Evolutionary conservation across 768 basidiomycete genomes (phyloP).

Genomic region (Kwoniella europaea): DNA sequence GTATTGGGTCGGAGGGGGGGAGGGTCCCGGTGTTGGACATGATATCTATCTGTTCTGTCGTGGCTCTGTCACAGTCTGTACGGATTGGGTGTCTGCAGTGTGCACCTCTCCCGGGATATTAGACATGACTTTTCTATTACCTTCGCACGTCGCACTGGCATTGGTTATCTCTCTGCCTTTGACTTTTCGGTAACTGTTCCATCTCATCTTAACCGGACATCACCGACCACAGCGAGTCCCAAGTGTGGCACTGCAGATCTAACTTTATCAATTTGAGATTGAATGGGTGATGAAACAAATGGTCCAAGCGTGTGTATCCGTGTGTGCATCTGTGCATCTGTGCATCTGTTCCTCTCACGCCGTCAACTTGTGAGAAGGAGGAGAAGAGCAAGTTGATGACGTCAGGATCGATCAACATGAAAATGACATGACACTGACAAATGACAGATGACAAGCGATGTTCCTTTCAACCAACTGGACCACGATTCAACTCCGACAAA

Average conservation of each 20-base stretch:
- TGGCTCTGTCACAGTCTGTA: no score
- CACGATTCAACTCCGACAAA: no score
- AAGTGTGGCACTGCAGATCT: not conserved
- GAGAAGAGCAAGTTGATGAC: not conserved
- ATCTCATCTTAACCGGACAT: not conserved
- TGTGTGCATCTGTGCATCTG: not conserved
- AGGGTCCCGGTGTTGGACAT: not conserved
- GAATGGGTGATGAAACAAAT: not conserved
- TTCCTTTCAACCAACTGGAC: no score
- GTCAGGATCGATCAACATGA: not conserved
- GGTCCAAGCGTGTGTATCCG: not conserved
- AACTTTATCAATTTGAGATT: not conserved
- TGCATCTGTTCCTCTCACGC: not conserved
- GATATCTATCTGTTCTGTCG: not conserved
- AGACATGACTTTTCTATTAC: no score
- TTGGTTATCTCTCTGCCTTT: not conserved
- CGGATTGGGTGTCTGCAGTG: no score
- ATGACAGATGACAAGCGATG: no score
- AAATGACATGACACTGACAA: no score
- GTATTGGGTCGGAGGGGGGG: conserved; percentile 4
- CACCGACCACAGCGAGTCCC: not conserved
- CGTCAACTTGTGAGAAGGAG: not conserved
- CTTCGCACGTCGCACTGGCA: no score
- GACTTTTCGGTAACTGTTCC: not conserved
- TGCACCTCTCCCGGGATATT: no score